Evolutionary conservation across 495 filamentous ascomycete genomes (phyloP).

Genomic region (Lindgomyces ingoldianus): DNA sequence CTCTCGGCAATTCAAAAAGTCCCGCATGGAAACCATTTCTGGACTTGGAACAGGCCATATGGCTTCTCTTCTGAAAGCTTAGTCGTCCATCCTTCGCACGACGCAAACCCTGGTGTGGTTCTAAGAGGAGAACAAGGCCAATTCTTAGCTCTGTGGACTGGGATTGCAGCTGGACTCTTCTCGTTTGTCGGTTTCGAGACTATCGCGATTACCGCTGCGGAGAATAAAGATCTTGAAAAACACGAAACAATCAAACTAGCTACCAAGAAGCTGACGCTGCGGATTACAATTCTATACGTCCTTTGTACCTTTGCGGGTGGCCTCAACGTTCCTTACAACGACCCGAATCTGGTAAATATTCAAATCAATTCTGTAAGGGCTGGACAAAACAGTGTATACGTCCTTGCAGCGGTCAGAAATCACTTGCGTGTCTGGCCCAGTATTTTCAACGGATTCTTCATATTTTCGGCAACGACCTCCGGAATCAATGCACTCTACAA

Average conservation of each 20-base stretch:
- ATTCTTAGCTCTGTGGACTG: slow-evolving; percentile 48
- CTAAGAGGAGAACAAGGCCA: slow-evolving; percentile 37
- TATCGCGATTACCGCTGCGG: slow-evolving; percentile 50
- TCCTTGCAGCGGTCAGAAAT: slow-evolving; percentile 51
- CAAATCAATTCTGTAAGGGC: slow-evolving; percentile 47
- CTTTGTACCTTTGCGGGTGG: slow-evolving; percentile 48
- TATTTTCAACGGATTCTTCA: slow-evolving; percentile 54
- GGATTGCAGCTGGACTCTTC: slow-evolving; percentile 49
- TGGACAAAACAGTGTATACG: slow-evolving; percentile 50
- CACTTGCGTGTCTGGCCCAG: slow-evolving; percentile 47
- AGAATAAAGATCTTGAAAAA: slow-evolving; percentile 50
- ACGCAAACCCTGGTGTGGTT: slow-evolving; percentile 28
- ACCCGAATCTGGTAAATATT: slow-evolving; percentile 42
- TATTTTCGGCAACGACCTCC: slow-evolving; percentile 52
- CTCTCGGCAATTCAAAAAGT: slow-evolving; percentile 32
- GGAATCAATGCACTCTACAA: slow-evolving; percentile 53
- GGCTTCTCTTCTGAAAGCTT: slow-evolving; percentile 40
- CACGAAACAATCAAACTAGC: slow-evolving; percentile 56
- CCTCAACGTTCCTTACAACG: slow-evolving; percentile 51
- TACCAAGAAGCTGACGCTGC: slow-evolving; percentile 51
- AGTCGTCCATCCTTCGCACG: slow-evolving; percentile 35
- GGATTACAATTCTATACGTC: slow-evolving; percentile 51
- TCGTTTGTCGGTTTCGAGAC: slow-evolving; percentile 56
- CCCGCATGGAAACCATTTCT: slow-evolving; percentile 40
- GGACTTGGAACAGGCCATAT: slow-evolving; percentile 45